These are phyloP conservation scores for Pseudodiploospora longispora DNA, from an alignment of 2,329 filamentous ascomycete species.

Conservation along the genomic window DNA sequence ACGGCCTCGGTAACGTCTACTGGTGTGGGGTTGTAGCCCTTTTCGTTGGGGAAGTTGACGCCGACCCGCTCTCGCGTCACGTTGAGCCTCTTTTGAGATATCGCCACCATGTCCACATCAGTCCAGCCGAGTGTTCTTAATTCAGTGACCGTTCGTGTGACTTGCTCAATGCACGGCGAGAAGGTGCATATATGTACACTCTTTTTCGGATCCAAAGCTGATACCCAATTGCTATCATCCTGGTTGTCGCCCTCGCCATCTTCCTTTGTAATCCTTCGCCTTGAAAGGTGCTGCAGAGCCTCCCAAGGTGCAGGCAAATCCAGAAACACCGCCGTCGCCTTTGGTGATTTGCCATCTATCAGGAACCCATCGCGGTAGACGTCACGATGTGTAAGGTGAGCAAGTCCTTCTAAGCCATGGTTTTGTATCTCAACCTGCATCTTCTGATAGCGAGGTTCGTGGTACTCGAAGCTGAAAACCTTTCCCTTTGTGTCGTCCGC, in stretches of 20 bases:
- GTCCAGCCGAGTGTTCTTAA: conserved; percentile 81
- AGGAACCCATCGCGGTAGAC: conserved; percentile 71
- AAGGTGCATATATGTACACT: conserved; percentile 84
- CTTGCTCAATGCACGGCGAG: conserved; percentile 94
- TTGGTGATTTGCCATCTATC: conserved; percentile 49
- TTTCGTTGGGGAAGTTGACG: conserved; percentile 54
- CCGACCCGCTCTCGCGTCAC: conserved; percentile 76
- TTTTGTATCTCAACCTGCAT: conserved; percentile 61
- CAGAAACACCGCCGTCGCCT: conserved; percentile 66
- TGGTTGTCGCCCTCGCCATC: conserved; percentile 15
- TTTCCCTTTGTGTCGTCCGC: conserved; percentile 46
- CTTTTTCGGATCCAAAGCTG: conserved; percentile 61
- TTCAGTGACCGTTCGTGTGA: conserved; percentile 72
- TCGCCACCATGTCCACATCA: conserved; percentile 88
- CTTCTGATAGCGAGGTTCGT: conserved; percentile 62
- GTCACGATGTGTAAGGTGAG: conserved; percentile 68
- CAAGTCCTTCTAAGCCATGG: conserved; percentile 57
- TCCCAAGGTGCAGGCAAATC: conserved; percentile 78
- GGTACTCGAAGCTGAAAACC: conserved; percentile 78
- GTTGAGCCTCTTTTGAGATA: conserved; percentile 71
- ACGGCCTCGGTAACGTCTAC: conserved; percentile 75
- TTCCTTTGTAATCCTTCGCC: conserved; percentile 28
- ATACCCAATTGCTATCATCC: conserved; percentile 35
- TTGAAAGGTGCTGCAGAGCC: conserved; percentile 66
- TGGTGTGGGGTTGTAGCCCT: conserved; percentile 61